Conservation (phyloP, 345 rosid genomes). For the Citrus mangshanensis region DNA sequence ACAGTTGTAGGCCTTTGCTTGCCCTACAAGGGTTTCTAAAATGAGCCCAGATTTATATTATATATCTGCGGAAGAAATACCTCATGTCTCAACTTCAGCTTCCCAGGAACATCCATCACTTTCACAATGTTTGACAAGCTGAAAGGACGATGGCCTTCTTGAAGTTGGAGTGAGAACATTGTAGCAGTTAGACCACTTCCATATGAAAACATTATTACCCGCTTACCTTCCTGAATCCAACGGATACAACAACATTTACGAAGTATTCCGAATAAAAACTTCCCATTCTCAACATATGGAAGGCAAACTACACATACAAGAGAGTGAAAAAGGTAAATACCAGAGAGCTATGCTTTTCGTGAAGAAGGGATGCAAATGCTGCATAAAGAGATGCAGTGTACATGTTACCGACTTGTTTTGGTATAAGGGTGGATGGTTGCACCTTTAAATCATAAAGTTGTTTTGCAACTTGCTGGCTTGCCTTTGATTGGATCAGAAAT, state of each 20-base stretch:
- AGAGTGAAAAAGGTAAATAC: not conserved
- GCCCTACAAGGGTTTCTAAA: not conserved
- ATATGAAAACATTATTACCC: conserved; percentile 82
- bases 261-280: not conserved
- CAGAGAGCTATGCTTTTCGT: conserved; percentile 46
- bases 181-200: conserved; percentile 92
- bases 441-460: conserved; percentile 78
- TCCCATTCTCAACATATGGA: not conserved
- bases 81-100: conserved; percentile 89
- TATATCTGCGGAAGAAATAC: conserved; percentile 29
- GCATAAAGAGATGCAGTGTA: conserved; percentile 97
- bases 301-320: not conserved
- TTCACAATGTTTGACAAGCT: conserved; percentile 75
- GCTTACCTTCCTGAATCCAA: conserved; percentile 57
- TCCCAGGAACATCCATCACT: conserved; percentile 60
- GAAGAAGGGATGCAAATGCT: conserved; percentile 89
- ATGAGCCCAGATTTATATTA: not conserved
- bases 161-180: conserved; percentile 71
- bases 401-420: conserved; percentile 98
- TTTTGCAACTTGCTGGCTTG: conserved; percentile 72
- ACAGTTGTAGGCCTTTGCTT: not conserved
- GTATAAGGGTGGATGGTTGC: conserved; percentile 78
- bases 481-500: not conserved
- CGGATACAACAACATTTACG: not conserved
- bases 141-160: conserved; percentile 62